Base-by-base conservation (phyloP, 2,329 filamentous ascomycete species). In the Botryotinia convoluta region DNA sequence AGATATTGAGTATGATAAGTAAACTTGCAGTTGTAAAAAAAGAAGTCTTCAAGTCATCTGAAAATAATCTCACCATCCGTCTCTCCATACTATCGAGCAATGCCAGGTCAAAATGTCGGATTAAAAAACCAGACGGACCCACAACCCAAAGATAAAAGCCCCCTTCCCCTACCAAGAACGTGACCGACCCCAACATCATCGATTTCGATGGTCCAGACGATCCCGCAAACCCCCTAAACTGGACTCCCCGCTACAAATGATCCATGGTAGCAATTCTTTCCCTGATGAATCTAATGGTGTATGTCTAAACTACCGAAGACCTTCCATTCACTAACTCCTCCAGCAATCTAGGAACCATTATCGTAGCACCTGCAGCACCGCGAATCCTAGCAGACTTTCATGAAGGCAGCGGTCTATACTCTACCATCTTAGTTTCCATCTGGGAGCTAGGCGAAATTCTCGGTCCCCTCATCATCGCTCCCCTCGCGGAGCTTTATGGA, bases 401-500 rank as follows among this genome's bases (percentile, higher is more conserved):
- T 22, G 57, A 60, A 60, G 37, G 20, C 4, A 37, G 57, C 10
- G 18, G 32, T 22, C 20, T 60, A 60, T 60, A 37, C 32, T 60
- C 57, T 60, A 37, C 57, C 8, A 20, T 60, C 18, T 37, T 60
- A 12, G 8, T 37, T 37, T 37, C 32, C 32, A 60, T 60, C 32
- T 44, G 62, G 37, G 37, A 64, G 29, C 20, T 64, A 18, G 37
- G 62, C 5, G 62, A 44, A n/a, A 45, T 64, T 2, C 14, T 64
- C 44, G 90, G 89, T 0, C 89, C 90, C 0, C 80, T 91, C 63
- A 59, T 91, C 5, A 85, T 88, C 72, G 88, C 87, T 0, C 90
- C 90, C 0, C 74, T 91, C 12, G 88, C 86, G 14, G 90, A 92
- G 78, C 80, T 89, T 9, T 89, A 87, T 76, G 89, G 89, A 29